Percentiles rank a stretch among this genome's conserved stretches.
Conservation (phyloP, 345 rosid species). For the Sisymbrium altissimum region DNA sequence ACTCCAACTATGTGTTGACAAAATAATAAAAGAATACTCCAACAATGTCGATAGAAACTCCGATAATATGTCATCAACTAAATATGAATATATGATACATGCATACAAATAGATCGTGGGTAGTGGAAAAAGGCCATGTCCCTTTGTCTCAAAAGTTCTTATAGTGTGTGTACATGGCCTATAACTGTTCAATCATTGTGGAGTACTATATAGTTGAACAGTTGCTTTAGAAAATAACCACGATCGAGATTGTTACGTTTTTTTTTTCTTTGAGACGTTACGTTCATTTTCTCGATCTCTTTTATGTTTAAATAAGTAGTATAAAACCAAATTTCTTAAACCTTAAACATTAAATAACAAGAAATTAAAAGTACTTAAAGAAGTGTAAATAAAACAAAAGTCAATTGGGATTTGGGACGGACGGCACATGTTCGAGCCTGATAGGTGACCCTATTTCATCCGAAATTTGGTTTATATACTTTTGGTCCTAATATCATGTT, state of each 20-base stretch:
- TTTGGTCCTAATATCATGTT: not conserved
- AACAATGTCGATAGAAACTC: not conserved
- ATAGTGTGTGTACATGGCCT: no score
- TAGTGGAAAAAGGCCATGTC: conserved; percentile 14
- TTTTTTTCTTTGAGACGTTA: no score
- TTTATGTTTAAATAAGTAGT: not conserved
- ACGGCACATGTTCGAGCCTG: not conserved
- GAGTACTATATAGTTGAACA: not conserved
- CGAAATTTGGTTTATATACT: not conserved
- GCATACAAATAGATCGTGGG: not conserved
- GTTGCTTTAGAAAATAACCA: not conserved
- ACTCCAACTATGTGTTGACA: not conserved
- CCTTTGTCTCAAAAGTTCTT: conserved; percentile 12
- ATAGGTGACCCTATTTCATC: not conserved
- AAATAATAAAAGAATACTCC: not conserved
- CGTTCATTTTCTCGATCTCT: not conserved
- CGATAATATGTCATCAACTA: conserved; percentile 1
- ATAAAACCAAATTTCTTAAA: not conserved
- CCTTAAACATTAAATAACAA: not conserved
- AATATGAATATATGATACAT: not conserved
- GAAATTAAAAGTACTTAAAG: not conserved
- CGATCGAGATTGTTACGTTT: no score
- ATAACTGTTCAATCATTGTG: conserved; percentile 16
- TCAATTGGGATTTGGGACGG: not conserved
- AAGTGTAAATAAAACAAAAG: not conserved